Conservation (phyloP, 495 filamentous ascomycete species). For the Lepidopterella palustris region DNA sequence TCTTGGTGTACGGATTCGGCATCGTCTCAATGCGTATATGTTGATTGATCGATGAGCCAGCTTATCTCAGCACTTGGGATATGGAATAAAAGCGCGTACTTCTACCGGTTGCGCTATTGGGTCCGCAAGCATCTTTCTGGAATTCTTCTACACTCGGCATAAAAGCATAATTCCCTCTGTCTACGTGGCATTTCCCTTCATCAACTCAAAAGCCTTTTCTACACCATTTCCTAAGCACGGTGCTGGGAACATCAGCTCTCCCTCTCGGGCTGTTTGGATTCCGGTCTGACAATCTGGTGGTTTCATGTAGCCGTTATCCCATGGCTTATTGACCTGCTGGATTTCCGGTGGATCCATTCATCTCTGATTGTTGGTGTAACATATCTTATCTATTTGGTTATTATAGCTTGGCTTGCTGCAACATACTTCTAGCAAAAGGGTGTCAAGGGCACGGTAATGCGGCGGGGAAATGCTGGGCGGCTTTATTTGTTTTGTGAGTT, state of each 20-base stretch:
- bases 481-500: not conserved
- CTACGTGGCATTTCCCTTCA: slow-evolving; percentile 1
- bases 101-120: not conserved
- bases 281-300: not conserved
- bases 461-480: not conserved
- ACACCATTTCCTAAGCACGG: not conserved
- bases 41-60: not conserved
- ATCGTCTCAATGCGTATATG: not conserved
- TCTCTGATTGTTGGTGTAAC: not conserved
- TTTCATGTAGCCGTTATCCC: not conserved
- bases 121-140: not conserved
- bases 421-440: not conserved
- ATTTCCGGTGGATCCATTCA: not conserved
- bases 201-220: slow-evolving; percentile 2
- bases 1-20: slow-evolving; percentile 1
- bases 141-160: not conserved
- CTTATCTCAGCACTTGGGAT: slow-evolving; percentile 2
- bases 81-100: slow-evolving; percentile 1
- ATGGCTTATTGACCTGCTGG: not conserved
- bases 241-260: not conserved
- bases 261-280: slow-evolving; percentile 3
- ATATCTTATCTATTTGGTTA: not conserved
- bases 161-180: not conserved
- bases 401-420: not conserved
- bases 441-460: slow-evolving; percentile 4